phyloP scores from a whole-genome alignment of 202 grass and related monocot genomes.

The Eragrostis tef region DNA sequence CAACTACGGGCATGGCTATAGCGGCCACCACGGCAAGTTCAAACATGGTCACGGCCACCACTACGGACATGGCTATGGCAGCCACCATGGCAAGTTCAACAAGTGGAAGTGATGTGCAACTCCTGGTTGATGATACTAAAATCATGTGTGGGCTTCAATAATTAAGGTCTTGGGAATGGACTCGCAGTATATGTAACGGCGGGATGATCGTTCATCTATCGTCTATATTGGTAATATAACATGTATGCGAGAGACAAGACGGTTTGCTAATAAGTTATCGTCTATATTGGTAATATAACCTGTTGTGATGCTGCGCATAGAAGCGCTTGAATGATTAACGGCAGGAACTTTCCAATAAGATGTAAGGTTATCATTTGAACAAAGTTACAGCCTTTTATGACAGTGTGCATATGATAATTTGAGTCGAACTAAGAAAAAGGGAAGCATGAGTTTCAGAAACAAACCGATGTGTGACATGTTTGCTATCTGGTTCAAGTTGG shows the following conservation, averaged over 20 bases:
- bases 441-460: no score
- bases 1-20: not conserved
- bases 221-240: not conserved
- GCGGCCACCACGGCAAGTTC: not conserved
- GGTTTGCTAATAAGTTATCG: constrained; percentile 42
- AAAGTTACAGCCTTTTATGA: no score
- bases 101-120: constrained; percentile 75
- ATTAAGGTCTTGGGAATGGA: no score
- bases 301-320: no score
- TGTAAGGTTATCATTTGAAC: no score
- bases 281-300: not conserved
- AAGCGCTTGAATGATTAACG: no score
- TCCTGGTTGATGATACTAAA: constrained; percentile 29
- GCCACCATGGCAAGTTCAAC: constrained; percentile 52
- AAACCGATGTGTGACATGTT: no score
- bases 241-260: constrained; percentile 22
- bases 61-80: constrained; percentile 39
- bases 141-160: constrained; percentile 12
- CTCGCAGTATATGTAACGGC: no score
- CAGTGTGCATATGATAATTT: no score
- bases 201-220: not conserved
- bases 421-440: no score
- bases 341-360: no score
- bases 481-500: no score
- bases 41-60: constrained; percentile 53